Evolutionary conservation across 306 rosid genomes (phyloP), one percentile per base, ranked within the genome.

Genomic region (Myrica gale): DNA sequence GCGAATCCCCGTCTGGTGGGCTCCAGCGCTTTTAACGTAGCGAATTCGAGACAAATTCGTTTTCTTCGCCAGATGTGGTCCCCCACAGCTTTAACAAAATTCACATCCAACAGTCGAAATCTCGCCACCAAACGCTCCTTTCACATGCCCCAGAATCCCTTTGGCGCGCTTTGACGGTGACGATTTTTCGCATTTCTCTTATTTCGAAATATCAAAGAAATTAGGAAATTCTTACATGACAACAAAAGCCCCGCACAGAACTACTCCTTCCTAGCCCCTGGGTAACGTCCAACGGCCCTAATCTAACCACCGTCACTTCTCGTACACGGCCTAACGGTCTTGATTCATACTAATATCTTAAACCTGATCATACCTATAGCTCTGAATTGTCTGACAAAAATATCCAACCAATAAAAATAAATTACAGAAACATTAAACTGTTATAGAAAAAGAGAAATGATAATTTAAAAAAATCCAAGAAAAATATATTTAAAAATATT

Each of bases 161-260:
- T 55, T 39, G 47, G 20, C 65, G 76, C 67, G 78, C 85, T 78
- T 88, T 76, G 83, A 90, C 96, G 92, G 87, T 91, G 89, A 77
- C 93, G 91, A 81, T 78, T 83, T 83, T 89, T 57, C 79, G 80
- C 93, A 78, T 70, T 80, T 77, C 57, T 69, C 68, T 43, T 68
- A 46, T 12, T 5, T 68, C 55, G 37, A 57, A 58, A 45, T 37
- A 44, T 13, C 39, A 41, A 39, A 21, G 20, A 50, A 53, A 55
- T 65, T 46, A 63, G 70, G 16, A 26, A 26, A 26, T 26, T 26
- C 32, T 26, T 26, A 26, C 1, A 1, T 26, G 32, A 2, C 32
- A 26, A 9, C 1, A 57, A 32, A 39, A 7, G 44, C 67, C 56
- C 67, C 48, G 48, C 68, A 32, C 72, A n/a, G 4, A 42, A 15